Evolutionary conservation across 129 eudicot species (phyloP), one percentile per base, ranked within the genome.

Genomic region (Silybum marianum): DNA sequence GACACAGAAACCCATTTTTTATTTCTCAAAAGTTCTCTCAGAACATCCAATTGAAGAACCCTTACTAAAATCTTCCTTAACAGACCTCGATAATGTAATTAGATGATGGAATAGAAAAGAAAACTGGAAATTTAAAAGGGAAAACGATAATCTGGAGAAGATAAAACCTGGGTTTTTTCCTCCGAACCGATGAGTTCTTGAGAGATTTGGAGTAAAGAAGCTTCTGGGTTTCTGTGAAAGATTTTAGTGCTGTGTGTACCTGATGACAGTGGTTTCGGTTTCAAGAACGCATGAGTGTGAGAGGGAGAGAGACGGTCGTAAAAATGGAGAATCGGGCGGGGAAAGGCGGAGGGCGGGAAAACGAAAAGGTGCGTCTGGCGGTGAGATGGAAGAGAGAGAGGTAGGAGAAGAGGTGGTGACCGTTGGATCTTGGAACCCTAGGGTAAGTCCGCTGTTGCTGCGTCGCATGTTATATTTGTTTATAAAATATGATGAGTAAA

Each of bases 311-410:
- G 19, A 28, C 3, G 66, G 68, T 42, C 16, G 75, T 19, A 44
- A 22, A 13, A 48, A n/a, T 9, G 80, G 30, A 48, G 76, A 82
- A 68, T 44, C n/a, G 62, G 68, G 86, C 73, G 83, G 78, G 82
- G 78, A 42, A 77, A 22, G 51, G 70, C 14, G n/a, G 24, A 71
- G 23, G 76, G 86, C 86, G 86, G 86, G 86, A 83, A 83, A 71
- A 77, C 11, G 74, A 39, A 83, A 54, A 83, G 82, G 72, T 14
- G 63, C 14, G 18, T 39, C 0, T 39, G 74, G 66, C 22, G 74
- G 66, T 58, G 69, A 26, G 69, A 10, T 39, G 32, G 60, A 4
- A 72, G 69, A 38, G 26, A 71, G 75, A 36, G 75, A 28, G n/a
- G 48, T 18, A 30, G 74, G 75, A 36, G 75, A 34, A 71, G 75